Conservation (phyloP, 306 rosid genomes). For the Trifolium repens region DNA sequence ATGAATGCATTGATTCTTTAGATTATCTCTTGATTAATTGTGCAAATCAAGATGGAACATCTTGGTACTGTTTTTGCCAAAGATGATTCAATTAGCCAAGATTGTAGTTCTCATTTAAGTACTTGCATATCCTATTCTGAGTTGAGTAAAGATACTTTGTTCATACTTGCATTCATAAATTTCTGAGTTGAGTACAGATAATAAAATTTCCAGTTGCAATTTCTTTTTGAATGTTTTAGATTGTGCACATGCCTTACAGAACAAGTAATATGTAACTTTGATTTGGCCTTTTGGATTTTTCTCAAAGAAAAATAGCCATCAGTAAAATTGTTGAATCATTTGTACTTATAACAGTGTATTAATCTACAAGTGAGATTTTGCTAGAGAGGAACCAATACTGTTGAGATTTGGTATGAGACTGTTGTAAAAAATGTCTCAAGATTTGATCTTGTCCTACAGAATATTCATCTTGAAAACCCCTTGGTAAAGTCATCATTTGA, state of each 20-base stretch:
- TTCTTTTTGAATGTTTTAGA: slow-evolving; percentile 23
- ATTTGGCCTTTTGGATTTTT: background rate
- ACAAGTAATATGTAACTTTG: background rate
- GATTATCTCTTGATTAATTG: slow-evolving; percentile 26
- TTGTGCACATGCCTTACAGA: slow-evolving; percentile 4
- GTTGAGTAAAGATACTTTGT: slow-evolving; percentile 5
- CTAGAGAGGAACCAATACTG: background rate
- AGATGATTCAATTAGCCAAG: slow-evolving; percentile 24
- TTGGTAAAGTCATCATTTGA: background rate
- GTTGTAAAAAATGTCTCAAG: no score
- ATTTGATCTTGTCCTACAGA: background rate
- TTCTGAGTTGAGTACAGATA: background rate
- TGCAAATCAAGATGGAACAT: slow-evolving; percentile 19
- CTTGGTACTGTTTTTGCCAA: slow-evolving; percentile 17
- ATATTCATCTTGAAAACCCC: background rate
- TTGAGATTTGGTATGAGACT: background rate
- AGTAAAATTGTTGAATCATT: no score
- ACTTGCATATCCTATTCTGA: slow-evolving; percentile 30
- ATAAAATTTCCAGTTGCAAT: background rate
- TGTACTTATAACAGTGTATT: background rate
- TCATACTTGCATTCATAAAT: slow-evolving; percentile 3
- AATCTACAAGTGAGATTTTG: background rate
- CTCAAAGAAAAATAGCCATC: no score
- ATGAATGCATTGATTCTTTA: slow-evolving; percentile 34
- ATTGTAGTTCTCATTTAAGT: slow-evolving; percentile 6